A percentile compares a stretch with the other conserved stretches of the same genome.
Evolutionary conservation across 768 basidiomycete genomes (phyloP).

Genomic region (Tremella mesenterica): DNA sequence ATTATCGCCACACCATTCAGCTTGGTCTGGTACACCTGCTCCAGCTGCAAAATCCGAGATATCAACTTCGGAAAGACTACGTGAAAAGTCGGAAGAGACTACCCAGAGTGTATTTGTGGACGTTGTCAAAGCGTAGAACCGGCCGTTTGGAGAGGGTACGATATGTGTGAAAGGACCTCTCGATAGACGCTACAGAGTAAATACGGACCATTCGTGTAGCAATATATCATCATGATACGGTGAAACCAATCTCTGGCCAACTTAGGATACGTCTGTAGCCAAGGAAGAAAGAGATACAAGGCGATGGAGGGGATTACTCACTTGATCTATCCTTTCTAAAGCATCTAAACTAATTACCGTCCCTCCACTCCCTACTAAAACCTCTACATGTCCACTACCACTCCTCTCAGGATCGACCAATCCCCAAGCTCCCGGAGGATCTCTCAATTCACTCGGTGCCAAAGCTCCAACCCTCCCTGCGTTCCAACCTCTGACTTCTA

Average conservation of each 20-base stretch:
- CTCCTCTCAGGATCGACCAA: slow-evolving; percentile 83
- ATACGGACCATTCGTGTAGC: too few species aligned
- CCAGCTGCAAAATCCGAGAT: slow-evolving; percentile 18
- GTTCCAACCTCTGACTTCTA: slow-evolving; percentile 85
- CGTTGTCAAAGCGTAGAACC: slow-evolving; percentile 76
- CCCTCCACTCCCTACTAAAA: slow-evolving; percentile 68
- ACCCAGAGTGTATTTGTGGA: slow-evolving; percentile 68
- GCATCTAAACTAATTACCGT: slow-evolving; percentile 82
- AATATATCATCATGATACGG: too few species aligned
- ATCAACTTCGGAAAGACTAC: slow-evolving; percentile 79
- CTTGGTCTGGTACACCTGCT: slow-evolving; percentile 50
- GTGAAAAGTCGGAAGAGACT: slow-evolving; percentile 86
- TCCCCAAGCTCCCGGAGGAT: slow-evolving; percentile 75
- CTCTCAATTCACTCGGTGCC: slow-evolving; percentile 63
- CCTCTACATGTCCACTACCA: slow-evolving; percentile 80
- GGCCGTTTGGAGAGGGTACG: slow-evolving; percentile 86
- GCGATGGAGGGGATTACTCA: slow-evolving; percentile 12
- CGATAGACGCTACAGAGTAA: slow-evolving; percentile 53
- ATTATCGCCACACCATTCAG: slow-evolving; percentile 96
- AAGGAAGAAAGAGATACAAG: too few species aligned
- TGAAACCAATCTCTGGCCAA: too few species aligned
- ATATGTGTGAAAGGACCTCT: slow-evolving; percentile 83
- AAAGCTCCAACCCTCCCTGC: slow-evolving; percentile 64
- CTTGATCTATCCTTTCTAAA: slow-evolving; percentile 72
- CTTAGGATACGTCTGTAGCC: too few species aligned